phyloP scores from a whole-genome alignment of 176 grass and related monocot species.

The Pontederia crassipes region DNA sequence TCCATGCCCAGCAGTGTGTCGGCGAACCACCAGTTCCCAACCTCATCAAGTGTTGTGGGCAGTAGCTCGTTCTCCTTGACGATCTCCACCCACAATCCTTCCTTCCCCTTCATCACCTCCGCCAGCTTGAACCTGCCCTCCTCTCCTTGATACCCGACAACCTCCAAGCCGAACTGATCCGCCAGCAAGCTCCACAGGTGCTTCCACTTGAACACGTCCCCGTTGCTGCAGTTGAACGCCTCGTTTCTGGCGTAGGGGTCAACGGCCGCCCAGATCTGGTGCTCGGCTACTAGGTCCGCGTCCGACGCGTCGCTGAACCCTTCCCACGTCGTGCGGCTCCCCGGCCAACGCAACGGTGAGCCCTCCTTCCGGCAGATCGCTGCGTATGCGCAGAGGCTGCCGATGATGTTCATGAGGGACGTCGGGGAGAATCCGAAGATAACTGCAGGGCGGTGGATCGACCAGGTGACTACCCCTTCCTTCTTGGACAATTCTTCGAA shows the following conservation, averaged over 20 bases:
- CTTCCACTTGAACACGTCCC: slow-evolving; percentile 87
- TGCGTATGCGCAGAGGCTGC: slow-evolving; percentile 67
- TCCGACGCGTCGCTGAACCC: slow-evolving; percentile 68
- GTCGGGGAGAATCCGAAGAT: slow-evolving; percentile 70
- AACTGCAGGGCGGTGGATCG: slow-evolving; percentile 34
- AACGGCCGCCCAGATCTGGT: slow-evolving; percentile 81
- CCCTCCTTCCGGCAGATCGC: slow-evolving; percentile 70
- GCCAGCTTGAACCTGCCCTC: slow-evolving; percentile 42
- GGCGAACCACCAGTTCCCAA: slow-evolving; percentile 59
- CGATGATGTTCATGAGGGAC: slow-evolving; percentile 60
- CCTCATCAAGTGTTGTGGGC: slow-evolving; percentile 32
- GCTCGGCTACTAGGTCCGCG: slow-evolving; percentile 72
- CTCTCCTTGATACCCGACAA: slow-evolving; percentile 58
- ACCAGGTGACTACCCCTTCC: neutral
- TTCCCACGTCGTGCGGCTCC: slow-evolving; percentile 31
- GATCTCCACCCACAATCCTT: slow-evolving; percentile 51
- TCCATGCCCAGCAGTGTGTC: slow-evolving; percentile 23
- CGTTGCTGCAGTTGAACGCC: slow-evolving; percentile 80
- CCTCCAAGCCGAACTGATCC: slow-evolving; percentile 53
- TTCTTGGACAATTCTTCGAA: slow-evolving; percentile 1
- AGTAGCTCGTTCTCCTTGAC: slow-evolving; percentile 46
- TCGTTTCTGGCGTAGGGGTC: slow-evolving; percentile 73
- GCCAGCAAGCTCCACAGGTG: slow-evolving; percentile 57
- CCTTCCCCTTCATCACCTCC: slow-evolving; percentile 59
- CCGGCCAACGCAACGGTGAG: slow-evolving; percentile 41